Percentiles rank a stretch among this genome's conserved stretches.
phyloP scores from a whole-genome alignment of 2,329 filamentous ascomycete species.

The Hypoxylon sp. region DNA sequence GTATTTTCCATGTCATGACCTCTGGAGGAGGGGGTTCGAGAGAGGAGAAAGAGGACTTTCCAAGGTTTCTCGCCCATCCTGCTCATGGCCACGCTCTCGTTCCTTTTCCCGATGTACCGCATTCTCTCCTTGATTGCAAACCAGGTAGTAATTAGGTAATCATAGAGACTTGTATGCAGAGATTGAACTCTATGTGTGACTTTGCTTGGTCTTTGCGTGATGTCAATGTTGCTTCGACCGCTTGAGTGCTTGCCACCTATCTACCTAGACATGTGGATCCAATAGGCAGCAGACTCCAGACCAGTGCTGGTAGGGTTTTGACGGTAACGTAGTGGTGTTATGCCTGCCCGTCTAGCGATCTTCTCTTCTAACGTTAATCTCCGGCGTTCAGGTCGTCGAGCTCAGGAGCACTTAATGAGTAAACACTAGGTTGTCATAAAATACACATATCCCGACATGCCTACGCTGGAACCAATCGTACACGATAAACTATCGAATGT shows the following conservation, averaged over 20 bases:
- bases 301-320: no score
- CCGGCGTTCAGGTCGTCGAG: no score
- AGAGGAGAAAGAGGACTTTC: slow-evolving; percentile 11
- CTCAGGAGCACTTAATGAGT: no score
- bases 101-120: slow-evolving; percentile 31
- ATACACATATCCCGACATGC: no score
- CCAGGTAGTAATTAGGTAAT: slow-evolving; percentile 29
- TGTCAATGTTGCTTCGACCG: neutral
- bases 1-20: slow-evolving; percentile 37
- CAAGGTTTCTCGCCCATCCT: slow-evolving; percentile 22
- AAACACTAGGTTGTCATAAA: no score
- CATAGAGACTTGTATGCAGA: slow-evolving; percentile 35
- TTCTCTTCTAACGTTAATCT: no score
- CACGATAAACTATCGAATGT: no score
- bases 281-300: neutral
- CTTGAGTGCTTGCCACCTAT: neutral
- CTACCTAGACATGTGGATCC: neutral
- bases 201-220: slow-evolving; percentile 1
- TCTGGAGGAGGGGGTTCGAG: slow-evolving; percentile 20
- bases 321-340: no score
- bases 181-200: slow-evolving; percentile 11
- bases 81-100: slow-evolving; percentile 24
- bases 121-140: slow-evolving; percentile 39
- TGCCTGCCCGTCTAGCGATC: no score
- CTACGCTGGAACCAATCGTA: no score